Percentiles rank a stretch among this genome's conserved stretches.
Evolutionary conservation across 805 yeast species (phyloP).

Genomic region (Citeromyces matritensis): DNA sequence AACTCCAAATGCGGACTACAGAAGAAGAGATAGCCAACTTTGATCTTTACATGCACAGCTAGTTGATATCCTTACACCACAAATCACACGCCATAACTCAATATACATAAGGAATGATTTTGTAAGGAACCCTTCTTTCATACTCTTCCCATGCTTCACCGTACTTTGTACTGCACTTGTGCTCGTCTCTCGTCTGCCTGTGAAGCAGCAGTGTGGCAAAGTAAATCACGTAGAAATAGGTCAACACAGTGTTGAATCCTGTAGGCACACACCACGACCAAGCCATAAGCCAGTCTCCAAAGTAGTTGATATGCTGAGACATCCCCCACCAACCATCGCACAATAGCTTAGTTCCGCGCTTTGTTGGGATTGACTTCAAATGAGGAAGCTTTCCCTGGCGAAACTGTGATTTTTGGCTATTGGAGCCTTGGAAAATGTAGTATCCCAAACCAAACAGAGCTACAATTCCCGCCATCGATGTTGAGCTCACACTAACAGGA

Average conservation of each 20-base stretch:
- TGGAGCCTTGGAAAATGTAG: conserved; percentile 72
- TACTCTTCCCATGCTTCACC: conserved; percentile 80
- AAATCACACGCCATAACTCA: conserved; percentile 12
- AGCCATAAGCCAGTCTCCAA: conserved; percentile 91
- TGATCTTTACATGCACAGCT: not conserved
- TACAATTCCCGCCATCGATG: conserved; percentile 22
- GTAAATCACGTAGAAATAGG: conserved; percentile 77
- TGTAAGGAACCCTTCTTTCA: conserved; percentile 69
- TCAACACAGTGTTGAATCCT: conserved; percentile 64
- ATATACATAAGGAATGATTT: conserved; percentile 80
- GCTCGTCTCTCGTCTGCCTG: conserved; percentile 85
- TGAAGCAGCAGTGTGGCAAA: conserved; percentile 75
- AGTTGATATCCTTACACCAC: not conserved
- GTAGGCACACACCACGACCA: conserved; percentile 89
- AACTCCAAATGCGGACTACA: not conserved
- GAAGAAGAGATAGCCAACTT: not conserved
- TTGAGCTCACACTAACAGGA: conserved; percentile 35
- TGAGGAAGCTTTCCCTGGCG: conserved; percentile 61
- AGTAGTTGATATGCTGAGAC: conserved; percentile 86
- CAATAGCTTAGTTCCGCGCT: conserved; percentile 65
- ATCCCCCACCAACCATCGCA: conserved; percentile 94
- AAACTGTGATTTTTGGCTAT: conserved; percentile 74
- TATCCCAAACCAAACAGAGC: conserved; percentile 47
- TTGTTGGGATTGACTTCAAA: conserved; percentile 55
- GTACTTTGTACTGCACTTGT: conserved; percentile 76